Base-by-base conservation (phyloP, 305 asterid species). In the Solanum chacoense region DNA sequence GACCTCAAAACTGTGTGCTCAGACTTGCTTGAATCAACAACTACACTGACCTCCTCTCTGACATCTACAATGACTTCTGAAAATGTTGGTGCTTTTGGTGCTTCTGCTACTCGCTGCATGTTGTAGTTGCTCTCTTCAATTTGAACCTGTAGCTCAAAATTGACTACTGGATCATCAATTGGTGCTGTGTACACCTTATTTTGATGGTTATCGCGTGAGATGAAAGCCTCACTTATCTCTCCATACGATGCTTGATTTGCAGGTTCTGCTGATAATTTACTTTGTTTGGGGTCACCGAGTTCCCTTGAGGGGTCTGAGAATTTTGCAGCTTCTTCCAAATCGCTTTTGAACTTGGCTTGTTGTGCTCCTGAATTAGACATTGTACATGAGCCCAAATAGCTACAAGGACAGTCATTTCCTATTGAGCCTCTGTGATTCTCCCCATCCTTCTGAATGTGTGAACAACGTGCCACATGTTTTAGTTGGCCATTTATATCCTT, bases 211-310 rank as follows among this genome's bases (percentile, higher is more conserved):
- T 89, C 88, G 71, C 90, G 86, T 20, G 94, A 90, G 89, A 16
- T 26, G 85, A 88, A 91, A 85, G 90, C 90, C 91, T 94, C 90
- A 90, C 91, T 85, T 59, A 77, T 84, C 90, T 90, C 91, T 91
- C 90, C 93, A 92, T 75, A 69, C 75, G 92, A 88, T 90, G 93
- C 89, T 77, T 91, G 95, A n/a, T 92, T 92, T 76, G 93, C 94
- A 89, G 96, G 95, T 92, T 95, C 97, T 85, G 93, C 93, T 50
- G 97, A 94, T 80, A 93, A 90, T 72, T 90, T 97, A 90, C 97
- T 95, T 92, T 89, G 91, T 92, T 93, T 96, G 55, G 92, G 89
- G 13, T 87, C 89, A 87, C 89, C 89, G 90, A 89, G 90, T 91
- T 90, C 94, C 91, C 90, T 73, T 88, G 91, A 86, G 89, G 86